phyloP scores from a whole-genome alignment of 2,329 filamentous ascomycete genomes.

The Leptodontidium sp. region DNA sequence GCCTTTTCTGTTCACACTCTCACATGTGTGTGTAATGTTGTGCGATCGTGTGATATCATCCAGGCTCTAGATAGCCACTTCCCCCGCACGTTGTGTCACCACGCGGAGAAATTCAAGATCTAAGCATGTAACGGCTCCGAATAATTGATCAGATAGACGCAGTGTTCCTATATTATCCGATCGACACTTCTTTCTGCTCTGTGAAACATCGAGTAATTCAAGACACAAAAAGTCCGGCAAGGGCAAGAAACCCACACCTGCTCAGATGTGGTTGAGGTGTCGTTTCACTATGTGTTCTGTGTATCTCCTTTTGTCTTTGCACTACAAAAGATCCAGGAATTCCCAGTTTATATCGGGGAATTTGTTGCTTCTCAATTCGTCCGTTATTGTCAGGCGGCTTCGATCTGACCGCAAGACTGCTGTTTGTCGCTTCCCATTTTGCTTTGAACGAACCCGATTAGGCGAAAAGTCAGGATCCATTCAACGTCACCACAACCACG shows the following conservation, averaged over 20 bases:
- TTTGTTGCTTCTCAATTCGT: background rate
- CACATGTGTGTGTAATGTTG: background rate
- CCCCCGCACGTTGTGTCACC: background rate
- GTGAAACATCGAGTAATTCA: background rate
- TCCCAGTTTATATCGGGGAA: background rate
- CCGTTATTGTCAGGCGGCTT: background rate
- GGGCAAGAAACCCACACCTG: background rate
- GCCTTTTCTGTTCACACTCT: background rate
- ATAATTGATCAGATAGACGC: background rate
- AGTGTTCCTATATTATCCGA: background rate
- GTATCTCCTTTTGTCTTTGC: background rate
- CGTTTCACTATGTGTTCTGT: background rate
- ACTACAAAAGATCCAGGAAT: background rate
- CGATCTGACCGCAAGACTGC: background rate
- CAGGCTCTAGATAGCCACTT: background rate
- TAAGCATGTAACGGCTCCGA: background rate
- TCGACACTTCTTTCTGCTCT: background rate
- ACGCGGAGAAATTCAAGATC: background rate
- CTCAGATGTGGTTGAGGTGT: background rate
- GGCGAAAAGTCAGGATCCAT: background rate
- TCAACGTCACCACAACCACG: background rate
- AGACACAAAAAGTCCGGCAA: no score
- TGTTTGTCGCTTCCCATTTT: background rate
- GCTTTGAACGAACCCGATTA: background rate
- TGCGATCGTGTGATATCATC: background rate